Conservation (phyloP, 2,329 filamentous ascomycete species). For the Trichoderma sp. region DNA sequence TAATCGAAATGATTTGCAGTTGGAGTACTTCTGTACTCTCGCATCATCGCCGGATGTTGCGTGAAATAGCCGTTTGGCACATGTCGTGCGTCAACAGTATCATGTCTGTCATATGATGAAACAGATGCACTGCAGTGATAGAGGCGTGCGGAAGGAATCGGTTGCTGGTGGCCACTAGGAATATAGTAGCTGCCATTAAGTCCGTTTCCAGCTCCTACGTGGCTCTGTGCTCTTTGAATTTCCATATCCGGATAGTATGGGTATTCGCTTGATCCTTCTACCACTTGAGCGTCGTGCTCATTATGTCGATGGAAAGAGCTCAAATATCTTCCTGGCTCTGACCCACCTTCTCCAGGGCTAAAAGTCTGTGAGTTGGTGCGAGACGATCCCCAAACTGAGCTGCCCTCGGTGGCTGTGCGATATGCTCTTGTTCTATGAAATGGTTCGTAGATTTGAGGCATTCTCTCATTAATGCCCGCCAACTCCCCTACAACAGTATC, state of each 20-base stretch:
- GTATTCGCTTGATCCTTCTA: neutral
- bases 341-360: neutral
- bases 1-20: slow-evolving; percentile 32
- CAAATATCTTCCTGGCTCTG: neutral
- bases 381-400: neutral
- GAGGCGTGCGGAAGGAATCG: neutral
- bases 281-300: neutral
- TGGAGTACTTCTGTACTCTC: slow-evolving; percentile 36
- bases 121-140: slow-evolving; percentile 10
- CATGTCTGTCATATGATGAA: slow-evolving; percentile 43
- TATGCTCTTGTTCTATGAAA: neutral
- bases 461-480: neutral
- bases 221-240: neutral
- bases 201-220: neutral
- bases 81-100: slow-evolving; percentile 52
- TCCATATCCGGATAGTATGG: slow-evolving; percentile 10
- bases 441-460: neutral
- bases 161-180: neutral
- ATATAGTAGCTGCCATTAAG: neutral
- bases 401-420: neutral
- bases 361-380: neutral
- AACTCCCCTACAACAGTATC: neutral
- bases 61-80: slow-evolving; percentile 53
- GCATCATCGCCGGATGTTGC: slow-evolving; percentile 46
- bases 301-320: neutral